phyloP scores from a whole-genome alignment of 768 basidiomycete species.

The Tulasnella sp. region DNA sequence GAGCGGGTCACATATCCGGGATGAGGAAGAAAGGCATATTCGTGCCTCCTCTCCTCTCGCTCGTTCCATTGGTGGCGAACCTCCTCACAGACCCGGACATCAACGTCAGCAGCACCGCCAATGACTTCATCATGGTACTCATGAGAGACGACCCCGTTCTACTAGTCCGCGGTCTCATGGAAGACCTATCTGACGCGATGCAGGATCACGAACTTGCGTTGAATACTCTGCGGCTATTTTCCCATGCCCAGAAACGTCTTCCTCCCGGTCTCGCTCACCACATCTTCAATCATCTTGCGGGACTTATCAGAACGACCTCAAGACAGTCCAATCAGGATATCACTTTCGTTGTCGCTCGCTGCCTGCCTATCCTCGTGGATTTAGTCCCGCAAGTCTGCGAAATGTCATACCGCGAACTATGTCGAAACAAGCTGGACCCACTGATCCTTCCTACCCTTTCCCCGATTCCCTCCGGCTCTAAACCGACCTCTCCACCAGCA shows the following conservation, averaged over 20 bases:
- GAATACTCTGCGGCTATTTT: slow-evolving; percentile 40
- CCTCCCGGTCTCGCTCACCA: slow-evolving; percentile 57
- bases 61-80: slow-evolving; percentile 43
- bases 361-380: slow-evolving; percentile 46
- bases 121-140: slow-evolving; percentile 45
- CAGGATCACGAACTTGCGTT: slow-evolving; percentile 38
- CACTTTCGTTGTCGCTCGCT: slow-evolving; percentile 36
- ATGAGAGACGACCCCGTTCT: slow-evolving; percentile 67
- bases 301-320: slow-evolving; percentile 39
- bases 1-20: slow-evolving; percentile 27
- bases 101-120: slow-evolving; percentile 43
- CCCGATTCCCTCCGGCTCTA: slow-evolving; percentile 46
- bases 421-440: slow-evolving; percentile 57
- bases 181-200: slow-evolving; percentile 42
- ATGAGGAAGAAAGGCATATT: slow-evolving; percentile 56
- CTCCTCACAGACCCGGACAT: slow-evolving; percentile 45
- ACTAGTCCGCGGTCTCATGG: slow-evolving; percentile 51
- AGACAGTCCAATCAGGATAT: slow-evolving; percentile 31
- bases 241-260: slow-evolving; percentile 43
- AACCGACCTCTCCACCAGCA: background rate
- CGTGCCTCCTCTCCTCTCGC: slow-evolving; percentile 43
- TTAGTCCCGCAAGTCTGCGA: slow-evolving; percentile 56
- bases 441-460: slow-evolving; percentile 59
- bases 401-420: slow-evolving; percentile 58
- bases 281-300: slow-evolving; percentile 58